phyloP scores from a whole-genome alignment of 495 filamentous ascomycete genomes.

The Talaromyces adpressus region DNA sequence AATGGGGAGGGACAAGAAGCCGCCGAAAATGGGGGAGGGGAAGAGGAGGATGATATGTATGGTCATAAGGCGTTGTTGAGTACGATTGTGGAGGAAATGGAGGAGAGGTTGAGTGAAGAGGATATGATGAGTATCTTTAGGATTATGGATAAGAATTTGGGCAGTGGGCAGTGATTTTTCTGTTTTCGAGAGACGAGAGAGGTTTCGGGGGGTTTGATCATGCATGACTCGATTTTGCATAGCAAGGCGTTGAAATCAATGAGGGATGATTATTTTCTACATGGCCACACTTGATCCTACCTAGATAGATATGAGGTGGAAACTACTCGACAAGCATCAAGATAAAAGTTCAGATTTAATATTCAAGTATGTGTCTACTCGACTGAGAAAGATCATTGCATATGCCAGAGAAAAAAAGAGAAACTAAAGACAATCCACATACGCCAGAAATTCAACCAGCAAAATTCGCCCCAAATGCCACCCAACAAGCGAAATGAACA shows the following conservation, averaged over 20 bases:
- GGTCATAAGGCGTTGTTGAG: constrained; percentile 33
- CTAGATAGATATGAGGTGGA: not conserved
- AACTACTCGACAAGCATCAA: not conserved
- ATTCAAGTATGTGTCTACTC: not conserved
- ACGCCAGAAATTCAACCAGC: constrained; percentile 15
- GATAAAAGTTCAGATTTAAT: not conserved
- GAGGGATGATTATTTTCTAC: not conserved
- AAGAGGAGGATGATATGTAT: constrained; percentile 25
- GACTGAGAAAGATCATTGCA: not conserved
- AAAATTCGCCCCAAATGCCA: constrained; percentile 38
- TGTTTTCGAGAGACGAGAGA: not conserved
- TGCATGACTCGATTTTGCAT: not conserved
- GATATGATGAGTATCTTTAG: constrained; percentile 27
- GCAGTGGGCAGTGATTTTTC: not conserved
- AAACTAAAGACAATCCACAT: not conserved
- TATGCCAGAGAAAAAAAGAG: not conserved
- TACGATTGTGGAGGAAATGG: constrained; percentile 38
- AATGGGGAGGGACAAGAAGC: constrained; percentile 2
- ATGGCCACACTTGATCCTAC: not conserved
- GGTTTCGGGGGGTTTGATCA: not conserved
- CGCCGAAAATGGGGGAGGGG: constrained; percentile 16
- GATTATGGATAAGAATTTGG: constrained; percentile 31
- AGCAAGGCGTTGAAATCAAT: not conserved
- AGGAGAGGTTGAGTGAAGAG: constrained; percentile 30
- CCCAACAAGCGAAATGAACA: constrained; percentile 32